phyloP scores from a whole-genome alignment of 495 filamentous ascomycete genomes.

The Hypoxylon rickii region DNA sequence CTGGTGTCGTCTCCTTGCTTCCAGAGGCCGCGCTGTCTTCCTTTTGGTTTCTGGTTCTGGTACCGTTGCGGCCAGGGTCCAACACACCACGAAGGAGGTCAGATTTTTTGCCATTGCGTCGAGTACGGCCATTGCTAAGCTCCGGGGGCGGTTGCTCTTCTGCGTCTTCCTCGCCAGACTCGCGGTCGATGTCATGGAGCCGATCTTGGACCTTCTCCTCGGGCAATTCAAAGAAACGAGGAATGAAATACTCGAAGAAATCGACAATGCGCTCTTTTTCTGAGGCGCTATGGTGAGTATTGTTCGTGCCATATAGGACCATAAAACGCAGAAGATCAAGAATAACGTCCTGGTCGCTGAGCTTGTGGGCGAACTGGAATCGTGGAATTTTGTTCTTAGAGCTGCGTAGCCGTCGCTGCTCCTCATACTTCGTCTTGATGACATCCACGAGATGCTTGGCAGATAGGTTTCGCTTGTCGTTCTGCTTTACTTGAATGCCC shows the following conservation, averaged over 20 bases:
- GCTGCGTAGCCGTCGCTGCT: conserved; percentile 70
- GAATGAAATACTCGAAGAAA: conserved; percentile 88
- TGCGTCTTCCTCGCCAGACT: conserved; percentile 69
- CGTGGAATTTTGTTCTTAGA: conserved; percentile 62
- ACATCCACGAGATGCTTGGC: conserved; percentile 83
- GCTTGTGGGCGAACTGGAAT: conserved; percentile 73
- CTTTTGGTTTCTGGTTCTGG: conserved; percentile 64
- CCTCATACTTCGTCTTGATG: conserved; percentile 85
- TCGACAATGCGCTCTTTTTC: conserved; percentile 77
- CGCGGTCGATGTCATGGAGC: conserved; percentile 69
- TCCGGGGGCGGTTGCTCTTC: conserved; percentile 63
- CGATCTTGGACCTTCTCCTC: conserved; percentile 74
- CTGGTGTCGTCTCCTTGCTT: conserved; percentile 88
- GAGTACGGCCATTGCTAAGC: conserved; percentile 63
- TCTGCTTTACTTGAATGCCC: conserved; percentile 78
- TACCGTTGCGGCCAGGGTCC: conserved; percentile 72
- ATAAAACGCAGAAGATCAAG: conserved; percentile 81
- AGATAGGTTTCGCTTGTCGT: conserved; percentile 87
- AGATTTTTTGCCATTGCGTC: conserved; percentile 73
- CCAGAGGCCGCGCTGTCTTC: conserved; percentile 71
- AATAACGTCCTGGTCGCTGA: conserved; percentile 78
- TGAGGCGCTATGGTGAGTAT: conserved; percentile 64
- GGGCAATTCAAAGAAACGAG: conserved; percentile 85
- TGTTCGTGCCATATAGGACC: conserved; percentile 72
- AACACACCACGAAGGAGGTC: conserved; percentile 86